Evolutionary conservation across 768 basidiomycete genomes (phyloP), one percentile per base, ranked within the genome.

Genomic region (Rhodotorula sphaerocarpa): DNA sequence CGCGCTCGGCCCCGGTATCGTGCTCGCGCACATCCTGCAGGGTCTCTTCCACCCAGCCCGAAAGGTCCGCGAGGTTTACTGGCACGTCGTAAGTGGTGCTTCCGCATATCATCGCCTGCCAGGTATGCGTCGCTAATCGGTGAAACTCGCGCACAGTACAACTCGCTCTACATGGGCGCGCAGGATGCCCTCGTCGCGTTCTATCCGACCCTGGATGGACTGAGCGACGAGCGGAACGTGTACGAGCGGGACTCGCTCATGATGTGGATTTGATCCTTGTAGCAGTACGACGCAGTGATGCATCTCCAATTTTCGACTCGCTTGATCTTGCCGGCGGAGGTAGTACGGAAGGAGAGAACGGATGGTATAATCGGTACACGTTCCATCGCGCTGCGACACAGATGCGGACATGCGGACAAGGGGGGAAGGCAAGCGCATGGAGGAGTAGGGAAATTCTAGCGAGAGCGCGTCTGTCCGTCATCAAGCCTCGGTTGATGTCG

Each of bases 1-100:
- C 45, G 90, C 91, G 12, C 79, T 97, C 45, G 95, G 95, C 3
- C 90, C 93, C 0, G 93, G 95, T 41, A 82, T 95, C 11, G 78
- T 99, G 51, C 79, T 97, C 60, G 88, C 86, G 74, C 96, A 97
- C 74, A 85, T 89, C 44, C 79, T 97, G 9, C 92, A 95, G 74
- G 95, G 95, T 6, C 78, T 99, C 56, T 96, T 91, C 83, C 95
- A 99, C 72, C 95, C 95, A 1, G 91, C 95, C 6, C 80, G 95
- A 62, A 92, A 93, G 75, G 95, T 99, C 28, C 82, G 95, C 59
- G 95, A 99, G 79, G 90, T 65, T 14, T 64, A 58, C 57, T 64
- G 63, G 64, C 59, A 48, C 33, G 55, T 53, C 27, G 11, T 16
- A 39, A 9, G 36, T 48, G 27, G 25, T 28, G 7, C 16, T 28